Evolutionary conservation across 345 rosid genomes (phyloP), one percentile per base, ranked within the genome.

Genomic region (Gossypium raimondii): DNA sequence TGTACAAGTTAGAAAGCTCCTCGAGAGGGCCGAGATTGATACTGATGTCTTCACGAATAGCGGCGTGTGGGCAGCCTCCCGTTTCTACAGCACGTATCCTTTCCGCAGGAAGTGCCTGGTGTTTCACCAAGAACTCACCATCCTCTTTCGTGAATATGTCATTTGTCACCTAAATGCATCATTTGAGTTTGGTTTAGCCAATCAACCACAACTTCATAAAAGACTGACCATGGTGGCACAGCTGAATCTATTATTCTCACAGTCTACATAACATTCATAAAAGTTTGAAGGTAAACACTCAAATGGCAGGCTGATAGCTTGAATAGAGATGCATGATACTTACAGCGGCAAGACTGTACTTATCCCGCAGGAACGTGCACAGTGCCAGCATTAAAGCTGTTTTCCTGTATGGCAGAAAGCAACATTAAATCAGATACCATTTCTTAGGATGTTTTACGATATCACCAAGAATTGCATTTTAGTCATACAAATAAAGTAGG

Each of bases 31-130:
- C 99, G 51, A 95, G 86, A 78, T 93, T 95, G 71, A 93, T 95
- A 82, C 97, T 95, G 85, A 95, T 95, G 76, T 95, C 98, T 84
- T 95, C 98, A 70, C 96, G 97, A 76, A 95, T 95, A 0, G 99
- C 99, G n/a, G 98, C 98, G 68, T 93, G 99, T 7, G 98, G 97
- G 69, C 99, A 91, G 50, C 97, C 98, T 82, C 99, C 98, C 0
- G 98, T 95, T 84, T 95, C 98, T 48, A 93, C 89, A 61, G 99
- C 98, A 4, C 88, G 93, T 10, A 95, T 93, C 82, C 99, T 87
- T 84, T 93, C 98, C 77, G 86, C 94, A 14, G 97, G 96, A 71
- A 93, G 93, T 60, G 98, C 97, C 13, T 93, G 98, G 56, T 95
- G 78, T 82, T 93, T 91, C 78, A 93, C 89, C 85, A 95, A 85